Evolutionary conservation across 2,329 filamentous ascomycete genomes (phyloP), one percentile per base, ranked within the genome.

Genomic region (Coniosporium tulheliwenetii): DNA sequence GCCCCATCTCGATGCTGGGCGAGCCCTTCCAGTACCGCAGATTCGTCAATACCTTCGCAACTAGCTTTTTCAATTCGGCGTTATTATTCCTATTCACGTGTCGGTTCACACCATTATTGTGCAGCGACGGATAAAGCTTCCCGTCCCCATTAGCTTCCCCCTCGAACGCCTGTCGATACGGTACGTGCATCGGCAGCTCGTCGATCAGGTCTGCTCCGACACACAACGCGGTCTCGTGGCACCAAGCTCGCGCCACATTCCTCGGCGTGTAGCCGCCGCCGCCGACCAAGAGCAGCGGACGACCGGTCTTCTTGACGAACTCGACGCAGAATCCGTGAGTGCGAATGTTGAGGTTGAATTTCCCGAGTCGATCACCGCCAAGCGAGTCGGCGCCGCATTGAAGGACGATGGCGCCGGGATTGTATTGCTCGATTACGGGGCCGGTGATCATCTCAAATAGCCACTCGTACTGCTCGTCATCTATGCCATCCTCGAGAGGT

Each of bases 351-450:
- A 98, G 76, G 57, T 96, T 98, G 71, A 98, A 98, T 47, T 86
- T 81, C 38, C 91, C 91, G 0, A 98, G 75, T 15, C 91, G 75
- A 62, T 98, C 91, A 46, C 91, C 89, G 33, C 87, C 89, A 1
- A 98, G 73, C 34, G 84, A 93, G 66, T 98, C 91, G 36, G 89
- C 91, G 43, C 91, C 91, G 56, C 91, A 96, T 61, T 98, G 91
- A 1, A 98, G 70, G 5, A 93, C 89, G 52, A 98, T 93, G 36
- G 85, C 89, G 39, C 77, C 77, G 0, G 91, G 91, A n/a, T 79
- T 77, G 65, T 93, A 98, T 46, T 77, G 80, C 37, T 82, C 75
- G 40, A 94, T 77, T 42, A 85, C 83, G 43, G 77, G 74, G 43
- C 79, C 77, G 42, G 95, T 79, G 47, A 96, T 76, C 31, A 70